phyloP scores from a whole-genome alignment of 2,329 filamentous ascomycete genomes.

The Colletotrichum agaves region DNA sequence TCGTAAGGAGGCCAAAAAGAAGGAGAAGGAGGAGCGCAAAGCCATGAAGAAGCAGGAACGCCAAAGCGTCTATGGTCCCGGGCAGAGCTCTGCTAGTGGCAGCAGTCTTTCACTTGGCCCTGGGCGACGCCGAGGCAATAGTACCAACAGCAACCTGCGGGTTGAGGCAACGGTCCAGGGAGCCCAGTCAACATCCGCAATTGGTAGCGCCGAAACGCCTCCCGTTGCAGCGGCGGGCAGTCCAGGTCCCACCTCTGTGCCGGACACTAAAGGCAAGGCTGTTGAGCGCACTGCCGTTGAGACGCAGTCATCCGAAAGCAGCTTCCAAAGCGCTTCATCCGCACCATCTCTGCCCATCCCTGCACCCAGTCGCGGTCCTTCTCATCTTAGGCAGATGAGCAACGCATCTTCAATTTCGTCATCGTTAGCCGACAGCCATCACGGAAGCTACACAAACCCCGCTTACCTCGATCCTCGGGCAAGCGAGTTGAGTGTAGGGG shows the following conservation, averaged over 20 bases:
- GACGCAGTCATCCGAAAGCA: constrained; percentile 40
- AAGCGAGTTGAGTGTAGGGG: constrained; percentile 64
- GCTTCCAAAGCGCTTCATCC: constrained; percentile 43
- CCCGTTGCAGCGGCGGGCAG: constrained; percentile 46
- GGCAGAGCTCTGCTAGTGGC: constrained; percentile 64
- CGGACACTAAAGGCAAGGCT: constrained; percentile 73
- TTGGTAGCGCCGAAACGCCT: constrained; percentile 38
- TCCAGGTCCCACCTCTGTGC: constrained; percentile 45
- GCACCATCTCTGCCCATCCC: constrained; percentile 57
- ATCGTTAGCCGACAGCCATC: constrained; percentile 75
- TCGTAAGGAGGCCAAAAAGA: constrained; percentile 84
- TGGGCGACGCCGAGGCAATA: constrained; percentile 69
- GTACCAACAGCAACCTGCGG: constrained; percentile 67
- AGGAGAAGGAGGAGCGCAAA: constrained; percentile 86
- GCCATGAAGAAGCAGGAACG: constrained; percentile 71
- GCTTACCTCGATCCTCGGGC: constrained; percentile 58
- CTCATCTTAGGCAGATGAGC: constrained; percentile 84
- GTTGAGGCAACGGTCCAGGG: constrained; percentile 64
- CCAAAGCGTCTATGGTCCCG: constrained; percentile 50
- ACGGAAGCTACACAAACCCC: constrained; percentile 59
- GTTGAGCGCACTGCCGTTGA: constrained; percentile 64
- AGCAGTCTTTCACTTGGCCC: constrained; percentile 73
- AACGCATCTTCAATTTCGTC: constrained; percentile 87
- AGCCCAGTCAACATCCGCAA: constrained; percentile 41
- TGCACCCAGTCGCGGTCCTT: constrained; percentile 67